These are phyloP conservation scores for Eucalyptus pauciflora DNA, from an alignment of 345 rosid genomes.

Conservation along the genomic window DNA sequence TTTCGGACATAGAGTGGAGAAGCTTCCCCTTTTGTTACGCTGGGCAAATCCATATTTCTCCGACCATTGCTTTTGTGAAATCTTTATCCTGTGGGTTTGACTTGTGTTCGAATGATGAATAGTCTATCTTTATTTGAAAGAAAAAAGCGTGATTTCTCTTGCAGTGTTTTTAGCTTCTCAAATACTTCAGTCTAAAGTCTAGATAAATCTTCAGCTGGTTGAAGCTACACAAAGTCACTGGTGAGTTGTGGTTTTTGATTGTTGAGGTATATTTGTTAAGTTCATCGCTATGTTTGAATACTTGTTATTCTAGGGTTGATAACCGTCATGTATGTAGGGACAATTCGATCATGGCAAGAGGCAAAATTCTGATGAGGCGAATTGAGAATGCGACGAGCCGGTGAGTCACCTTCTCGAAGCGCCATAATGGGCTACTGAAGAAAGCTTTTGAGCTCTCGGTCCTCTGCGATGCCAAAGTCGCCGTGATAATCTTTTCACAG, in stretches of 20 bases:
- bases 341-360: not conserved
- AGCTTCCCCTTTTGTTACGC: not conserved
- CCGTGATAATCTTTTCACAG: not conserved
- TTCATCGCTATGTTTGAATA: not conserved
- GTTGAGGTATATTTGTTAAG: not conserved
- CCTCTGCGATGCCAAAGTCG: not conserved
- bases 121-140: not conserved
- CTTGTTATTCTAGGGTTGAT: not conserved
- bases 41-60: not conserved
- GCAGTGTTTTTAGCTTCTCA: no score
- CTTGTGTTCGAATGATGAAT: not conserved
- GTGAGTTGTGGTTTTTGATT: not conserved
- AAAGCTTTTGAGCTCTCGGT: not conserved
- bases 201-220: no score
- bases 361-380: not conserved
- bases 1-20: not conserved
- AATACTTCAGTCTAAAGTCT: no score
- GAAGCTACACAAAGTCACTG: not conserved
- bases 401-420: constrained; percentile 1
- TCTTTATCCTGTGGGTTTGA: not conserved
- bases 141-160: not conserved
- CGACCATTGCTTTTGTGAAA: not conserved
- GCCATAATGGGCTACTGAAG: not conserved
- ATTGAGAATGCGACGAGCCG: not conserved
- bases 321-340: not conserved